These are phyloP conservation scores for Debaryomyces robertsiae DNA, from an alignment of 1,139 yeast species.

Conservation along the genomic window DNA sequence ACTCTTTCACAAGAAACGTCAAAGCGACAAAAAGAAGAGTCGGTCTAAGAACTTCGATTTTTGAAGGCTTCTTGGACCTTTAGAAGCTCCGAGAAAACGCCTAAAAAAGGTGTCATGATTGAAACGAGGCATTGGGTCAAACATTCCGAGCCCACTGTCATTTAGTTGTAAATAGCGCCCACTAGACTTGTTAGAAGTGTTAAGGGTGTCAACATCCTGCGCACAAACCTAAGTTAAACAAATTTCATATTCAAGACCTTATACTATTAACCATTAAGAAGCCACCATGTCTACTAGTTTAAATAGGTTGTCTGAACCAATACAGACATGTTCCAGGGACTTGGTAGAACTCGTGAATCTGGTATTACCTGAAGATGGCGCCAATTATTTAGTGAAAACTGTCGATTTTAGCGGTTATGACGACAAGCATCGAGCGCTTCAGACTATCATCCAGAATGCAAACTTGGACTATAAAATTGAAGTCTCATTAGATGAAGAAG, in stretches of 20 bases:
- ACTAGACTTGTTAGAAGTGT: not conserved
- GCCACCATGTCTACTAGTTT: not conserved
- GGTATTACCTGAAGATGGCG: not conserved
- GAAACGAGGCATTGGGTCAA: not conserved
- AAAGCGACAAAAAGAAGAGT: slow-evolving; percentile 56
- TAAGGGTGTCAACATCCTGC: not conserved
- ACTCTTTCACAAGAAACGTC: slow-evolving; percentile 52
- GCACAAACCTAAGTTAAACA: slow-evolving; percentile 1
- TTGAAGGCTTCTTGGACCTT: too few species aligned
- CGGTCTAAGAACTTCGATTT: slow-evolving; percentile 44
- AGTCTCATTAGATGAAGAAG: slow-evolving; percentile 3
- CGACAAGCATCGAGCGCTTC: slow-evolving; percentile 5
- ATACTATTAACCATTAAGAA: not conserved
- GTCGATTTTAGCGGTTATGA: slow-evolving; percentile 5
- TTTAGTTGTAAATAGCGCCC: slow-evolving; percentile 5
- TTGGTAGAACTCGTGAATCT: slow-evolving; percentile 3
- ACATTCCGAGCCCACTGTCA: not conserved
- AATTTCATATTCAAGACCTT: not conserved
- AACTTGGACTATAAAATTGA: slow-evolving; percentile 10
- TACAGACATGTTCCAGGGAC: slow-evolving; percentile 5
- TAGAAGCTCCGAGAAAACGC: not conserved
- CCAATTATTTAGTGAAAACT: slow-evolving; percentile 3
- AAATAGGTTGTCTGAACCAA: slow-evolving; percentile 9
- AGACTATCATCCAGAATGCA: slow-evolving; percentile 2
- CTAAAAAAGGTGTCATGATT: not conserved